phyloP scores from a whole-genome alignment of 257 asterid genomes.

The Knoxia roxburghii region DNA sequence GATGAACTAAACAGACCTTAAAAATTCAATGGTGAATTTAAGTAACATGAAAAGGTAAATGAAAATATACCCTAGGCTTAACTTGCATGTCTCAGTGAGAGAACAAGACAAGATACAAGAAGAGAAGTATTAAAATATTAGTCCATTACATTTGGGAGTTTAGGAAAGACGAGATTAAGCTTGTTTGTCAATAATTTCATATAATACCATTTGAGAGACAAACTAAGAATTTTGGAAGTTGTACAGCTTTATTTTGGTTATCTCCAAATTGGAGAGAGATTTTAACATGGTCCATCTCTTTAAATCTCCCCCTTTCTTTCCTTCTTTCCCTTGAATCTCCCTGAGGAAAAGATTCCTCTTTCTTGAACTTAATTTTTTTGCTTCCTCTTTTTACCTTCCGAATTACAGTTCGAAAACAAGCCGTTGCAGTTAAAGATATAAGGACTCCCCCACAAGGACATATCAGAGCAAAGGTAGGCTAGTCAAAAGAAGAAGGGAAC shows the following conservation, averaged over 20 bases:
- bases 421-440: not conserved
- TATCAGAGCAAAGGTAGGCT: not conserved
- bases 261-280: not conserved
- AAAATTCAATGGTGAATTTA: not conserved
- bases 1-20: not conserved
- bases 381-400: too few species aligned
- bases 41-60: not conserved
- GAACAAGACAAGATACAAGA: not conserved
- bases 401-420: too few species aligned
- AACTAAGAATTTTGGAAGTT: not conserved
- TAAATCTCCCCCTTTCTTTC: not conserved
- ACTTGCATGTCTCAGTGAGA: not conserved
- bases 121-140: not conserved
- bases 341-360: not conserved
- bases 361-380: too few species aligned
- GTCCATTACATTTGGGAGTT: not conserved
- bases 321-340: not conserved
- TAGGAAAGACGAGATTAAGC: not conserved
- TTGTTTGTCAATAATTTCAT: not conserved
- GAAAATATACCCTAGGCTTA: not conserved
- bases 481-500: constrained; percentile 6
- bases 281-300: not conserved
- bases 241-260: not conserved
- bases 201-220: not conserved
- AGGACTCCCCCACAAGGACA: not conserved